Evolutionary conservation across 108 stramenopile genomes (phyloP).

Genomic region (Cyclotella atomus): DNA sequence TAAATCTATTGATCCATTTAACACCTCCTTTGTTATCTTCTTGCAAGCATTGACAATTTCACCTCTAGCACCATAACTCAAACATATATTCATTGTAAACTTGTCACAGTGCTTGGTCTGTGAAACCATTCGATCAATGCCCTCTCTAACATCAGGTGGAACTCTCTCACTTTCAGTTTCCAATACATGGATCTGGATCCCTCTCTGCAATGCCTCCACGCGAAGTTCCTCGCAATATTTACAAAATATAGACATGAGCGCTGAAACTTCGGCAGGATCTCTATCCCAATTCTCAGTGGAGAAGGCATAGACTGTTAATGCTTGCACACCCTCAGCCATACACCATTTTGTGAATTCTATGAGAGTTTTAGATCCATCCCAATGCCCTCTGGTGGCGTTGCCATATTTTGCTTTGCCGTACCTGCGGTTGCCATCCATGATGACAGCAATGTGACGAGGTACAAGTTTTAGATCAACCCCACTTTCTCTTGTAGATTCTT

Average conservation of each 20-base stretch:
- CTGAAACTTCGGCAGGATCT: slow-evolving; percentile 76
- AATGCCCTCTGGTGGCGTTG: slow-evolving; percentile 85
- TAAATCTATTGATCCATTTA: slow-evolving; percentile 47
- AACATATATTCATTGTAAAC: slow-evolving; percentile 89
- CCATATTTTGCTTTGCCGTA: slow-evolving; percentile 84
- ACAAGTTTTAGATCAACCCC: slow-evolving; percentile 52
- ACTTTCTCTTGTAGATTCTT: slow-evolving; percentile 52
- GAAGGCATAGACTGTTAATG: slow-evolving; percentile 97
- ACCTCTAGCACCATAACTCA: slow-evolving; percentile 92
- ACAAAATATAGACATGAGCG: slow-evolving; percentile 86
- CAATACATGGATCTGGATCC: slow-evolving; percentile 80
- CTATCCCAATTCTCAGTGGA: slow-evolving; percentile 98
- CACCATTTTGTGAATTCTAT: slow-evolving; percentile 95
- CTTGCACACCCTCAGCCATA: slow-evolving; percentile 72
- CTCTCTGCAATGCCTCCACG: slow-evolving; percentile 78
- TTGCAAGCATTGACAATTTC: slow-evolving; percentile 90
- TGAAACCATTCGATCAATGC: slow-evolving; percentile 58
- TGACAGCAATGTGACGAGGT: slow-evolving; percentile 87
- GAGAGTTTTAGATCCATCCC: slow-evolving; percentile 90
- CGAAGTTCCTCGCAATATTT: slow-evolving; percentile 88
- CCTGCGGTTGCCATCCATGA: slow-evolving; percentile 99
- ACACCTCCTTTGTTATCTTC: slow-evolving; percentile 56
- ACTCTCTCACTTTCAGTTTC: slow-evolving; percentile 73
- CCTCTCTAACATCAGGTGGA: slow-evolving; percentile 57
- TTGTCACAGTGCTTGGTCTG: slow-evolving; percentile 59